A percentile compares a stretch with the other conserved stretches of the same genome.
phyloP scores from a whole-genome alignment of 2,329 filamentous ascomycete species.

The Microthyrium microscopicum region DNA sequence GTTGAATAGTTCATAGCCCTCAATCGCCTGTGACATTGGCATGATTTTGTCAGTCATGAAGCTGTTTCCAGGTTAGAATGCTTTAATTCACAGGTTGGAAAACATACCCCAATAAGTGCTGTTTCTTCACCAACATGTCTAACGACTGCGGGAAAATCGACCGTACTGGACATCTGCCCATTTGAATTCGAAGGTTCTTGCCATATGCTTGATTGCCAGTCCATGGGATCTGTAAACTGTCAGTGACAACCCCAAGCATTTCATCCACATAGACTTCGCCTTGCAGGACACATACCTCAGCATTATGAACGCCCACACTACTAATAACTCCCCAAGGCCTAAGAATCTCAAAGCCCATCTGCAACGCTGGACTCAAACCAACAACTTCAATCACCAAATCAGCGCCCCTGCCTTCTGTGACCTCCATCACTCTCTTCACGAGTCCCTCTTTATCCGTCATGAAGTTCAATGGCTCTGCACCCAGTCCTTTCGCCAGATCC shows the following conservation, averaged over 20 bases:
- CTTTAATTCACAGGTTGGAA: background rate
- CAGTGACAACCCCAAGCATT: background rate
- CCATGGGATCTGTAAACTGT: constrained; percentile 22
- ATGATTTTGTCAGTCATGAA: constrained; percentile 39
- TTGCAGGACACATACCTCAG: constrained; percentile 15
- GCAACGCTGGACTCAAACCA: constrained; percentile 29
- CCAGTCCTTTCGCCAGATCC: constrained; percentile 53
- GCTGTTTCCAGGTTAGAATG: constrained; percentile 12
- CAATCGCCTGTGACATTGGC: constrained; percentile 31
- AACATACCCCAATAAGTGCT: constrained; percentile 29
- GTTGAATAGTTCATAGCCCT: constrained; percentile 36
- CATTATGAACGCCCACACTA: constrained; percentile 33
- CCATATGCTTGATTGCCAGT: constrained; percentile 31
- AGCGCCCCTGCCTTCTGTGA: constrained; percentile 65
- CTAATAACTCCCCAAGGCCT: constrained; percentile 32
- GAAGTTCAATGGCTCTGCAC: constrained; percentile 75
- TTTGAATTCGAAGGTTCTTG: constrained; percentile 33
- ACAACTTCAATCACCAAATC: constrained; percentile 56
- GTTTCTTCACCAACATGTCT: constrained; percentile 28
- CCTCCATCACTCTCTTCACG: constrained; percentile 47
- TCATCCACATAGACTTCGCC: background rate
- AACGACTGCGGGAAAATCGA: constrained; percentile 32
- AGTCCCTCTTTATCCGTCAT: constrained; percentile 30
- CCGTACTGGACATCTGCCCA: constrained; percentile 33
- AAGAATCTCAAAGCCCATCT: constrained; percentile 31